Base-by-base conservation (phyloP, 257 asterid species). In the Solanum etuberosum region DNA sequence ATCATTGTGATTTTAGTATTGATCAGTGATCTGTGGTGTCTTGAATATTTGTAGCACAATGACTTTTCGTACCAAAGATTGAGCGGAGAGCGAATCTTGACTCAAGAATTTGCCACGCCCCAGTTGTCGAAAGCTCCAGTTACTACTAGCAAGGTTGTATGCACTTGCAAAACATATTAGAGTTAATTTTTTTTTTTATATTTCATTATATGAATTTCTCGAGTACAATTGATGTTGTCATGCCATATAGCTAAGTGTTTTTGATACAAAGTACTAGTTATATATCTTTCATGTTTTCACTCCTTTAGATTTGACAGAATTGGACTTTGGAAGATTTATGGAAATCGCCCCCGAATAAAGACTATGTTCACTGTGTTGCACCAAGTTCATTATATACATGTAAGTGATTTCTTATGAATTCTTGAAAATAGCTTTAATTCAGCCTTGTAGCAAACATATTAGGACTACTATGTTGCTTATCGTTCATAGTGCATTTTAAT, bases 281-380 rank as follows among this genome's bases (percentile, higher is more conserved):
- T 90, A 91, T 88, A 84, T 90, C 90, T 92, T 89, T 92, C 94
- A 86, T 92, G 91, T 92, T 90, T 95, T 94, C 94, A 94, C 99
- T 92, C 95, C 87, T 89, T 94, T 94, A 93, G 97, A 93, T 90
- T 93, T 96, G 94, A 93, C 98, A 95, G 97, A 91, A 86, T 80
- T 90, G 86, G 86, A 91, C 92, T 85, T 43, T 86, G 67, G 90
- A 90, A 77, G 93, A 93, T 93, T 88, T 95, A 88, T 95, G 99
- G 98, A 95, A 93, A 90, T 95, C 88, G 4, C 95, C 95, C 13
- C 96, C 98, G 27, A 92, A 95, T 86, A 89, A 91, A 87, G 97
- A 91, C 89, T 96, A 92, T 88, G 92, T 92, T 38, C 98, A 96
- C 71, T 96, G 98, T 90, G 93, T 93, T 61, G 88, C 90, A 87